Base-by-base conservation (phyloP, 805 yeast species). In the Barnettozyma wickerhamii region DNA sequence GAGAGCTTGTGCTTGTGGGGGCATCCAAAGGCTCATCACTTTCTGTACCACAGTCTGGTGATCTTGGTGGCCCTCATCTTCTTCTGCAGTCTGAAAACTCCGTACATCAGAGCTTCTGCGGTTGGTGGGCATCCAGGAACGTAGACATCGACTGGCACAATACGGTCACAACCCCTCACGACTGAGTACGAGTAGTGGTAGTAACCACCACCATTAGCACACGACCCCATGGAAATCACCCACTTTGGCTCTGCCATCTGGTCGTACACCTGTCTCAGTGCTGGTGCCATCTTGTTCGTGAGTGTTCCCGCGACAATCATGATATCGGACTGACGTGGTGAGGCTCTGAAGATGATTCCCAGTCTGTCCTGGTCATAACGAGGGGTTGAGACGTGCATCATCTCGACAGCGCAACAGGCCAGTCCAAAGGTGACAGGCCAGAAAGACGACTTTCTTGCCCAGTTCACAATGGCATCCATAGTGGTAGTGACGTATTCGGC, bases 51-150 rank as follows among this genome's bases (percentile, higher is more conserved):
- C 74, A 87, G 74, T 64, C 95, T 74, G 45, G 90, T 84, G 52
- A 82, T 77, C 63, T 82, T 80, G 48, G 84, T 81, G 60, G 76
- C 75, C 75, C 86, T 77, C 89, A 86, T 86, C 74, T 86, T 87
- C 79, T 84, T 84, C 65, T 87, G 95, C 53, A 86, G 71, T 68
- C 84, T 90, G 74, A 86, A 83, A 26, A 86, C 82, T 45, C 95
- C 95, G 62, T 86, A 86, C 89, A 86, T 77, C 64, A 86, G 79
- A 3, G 95, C 95, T 68, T 86, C 95, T 40, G 90, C 75, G 19
- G 95, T 84, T 28, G 95, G 95, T 20, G 95, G 95, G 66, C 95
- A 86, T 9, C 95, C 95, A 15, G 95, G 95, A 40, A 86, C 95
- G 58, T 87, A 86, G 30, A 86, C 83, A 62, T 86, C 95, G 19